Evolutionary conservation across 2,329 filamentous ascomycete species (phyloP), one percentile per base, ranked within the genome.

Genomic region (Xylogone sp.): DNA sequence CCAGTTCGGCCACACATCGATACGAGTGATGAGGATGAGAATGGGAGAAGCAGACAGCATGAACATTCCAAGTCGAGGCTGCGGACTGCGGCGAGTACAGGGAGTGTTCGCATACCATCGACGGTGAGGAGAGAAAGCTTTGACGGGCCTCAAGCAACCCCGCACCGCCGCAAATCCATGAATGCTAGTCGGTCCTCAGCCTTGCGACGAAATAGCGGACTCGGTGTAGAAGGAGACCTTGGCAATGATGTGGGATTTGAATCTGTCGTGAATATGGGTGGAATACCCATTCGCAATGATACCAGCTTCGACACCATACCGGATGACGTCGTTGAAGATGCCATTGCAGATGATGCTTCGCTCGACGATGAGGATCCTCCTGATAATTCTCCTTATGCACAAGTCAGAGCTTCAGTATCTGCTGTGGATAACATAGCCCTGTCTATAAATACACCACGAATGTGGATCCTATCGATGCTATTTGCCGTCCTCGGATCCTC

Each of bases 381-480:
- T 16, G 86, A 89, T 64, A 85, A 90, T 68, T 90, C 87, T 0
- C 84, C 85, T 10, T 90, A 93, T 65, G 76, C 89, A 44, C 86
- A 90, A 65, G 90, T 94, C 34, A 83, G 89, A 52, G 89, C 89
- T 43, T 90, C 88, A 0, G 89, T 94, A 7, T 77, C 87, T 12
- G 83, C 88, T 3, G 85, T 82, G 27, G 89, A 94, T 69, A 83
- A 94, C 64, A 84, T 79, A 16, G 77, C 82, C 2, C 71, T 93
- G n/a, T 93, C 88, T 8, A 91, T 94, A 65, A 90, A 89, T 68
- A 93, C 89, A 4, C 89, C 89, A 34, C 88, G 90, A 49, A 94
- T 94, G 89, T 94, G 89, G 90, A 77, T 77, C 27, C 69, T 94
- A 18, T 90, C 88, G n/a, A 77, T 89, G 31, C 65, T 94, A 9